Base-by-base conservation (phyloP, 106 monocot genomes). In the Dioscorea zingiberensis region DNA sequence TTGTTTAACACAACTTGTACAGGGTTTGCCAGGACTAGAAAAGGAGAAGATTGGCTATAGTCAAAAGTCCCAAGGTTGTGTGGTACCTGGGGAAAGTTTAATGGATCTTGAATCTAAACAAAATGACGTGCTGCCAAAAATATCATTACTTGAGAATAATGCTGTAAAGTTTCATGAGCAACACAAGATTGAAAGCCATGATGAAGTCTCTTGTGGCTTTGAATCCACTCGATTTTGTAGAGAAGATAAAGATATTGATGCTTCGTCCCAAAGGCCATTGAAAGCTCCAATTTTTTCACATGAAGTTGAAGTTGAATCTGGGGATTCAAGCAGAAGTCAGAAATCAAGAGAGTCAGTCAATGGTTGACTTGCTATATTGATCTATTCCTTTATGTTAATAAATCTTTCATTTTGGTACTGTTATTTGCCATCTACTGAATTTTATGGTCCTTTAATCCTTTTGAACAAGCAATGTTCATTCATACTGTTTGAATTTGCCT, bases 11-110 rank as follows among this genome's bases (percentile, higher is more conserved):
- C 28, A 45, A 69, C 10, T 54, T 70, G 15, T 46, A 4, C 72
- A 83, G 83, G 74, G 74, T 58, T 48, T 74, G 26, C 67, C 66
- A 67, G 56, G 13, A 48, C 57, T 68, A 23, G 47, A 27, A 47
- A 47, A 68, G 19, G 62, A 71, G 54, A 60, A 69, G 46, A 63
- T 38, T 59, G 22, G 48, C 64, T 46, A 44, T 70, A 28, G 44
- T 53, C 28, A 64, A 27, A 64, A 58, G 3, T 18, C 23, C 59
- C 55, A 30, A 27, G 58, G n/a, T 8, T 44, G 25, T 21, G 5
- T 44, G 21, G 25, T 27, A 61, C 29, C 21, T 24, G 18, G 59
- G 48, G 28, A 25, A 59, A 14, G 13, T 25, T 54, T 59, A 19
- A 21, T n/a, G 27, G 66, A 55, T 63, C 49, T 64, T 64, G 63